phyloP scores from a whole-genome alignment of 2,329 filamentous ascomycete genomes.

The Xylariaceae sp. region DNA sequence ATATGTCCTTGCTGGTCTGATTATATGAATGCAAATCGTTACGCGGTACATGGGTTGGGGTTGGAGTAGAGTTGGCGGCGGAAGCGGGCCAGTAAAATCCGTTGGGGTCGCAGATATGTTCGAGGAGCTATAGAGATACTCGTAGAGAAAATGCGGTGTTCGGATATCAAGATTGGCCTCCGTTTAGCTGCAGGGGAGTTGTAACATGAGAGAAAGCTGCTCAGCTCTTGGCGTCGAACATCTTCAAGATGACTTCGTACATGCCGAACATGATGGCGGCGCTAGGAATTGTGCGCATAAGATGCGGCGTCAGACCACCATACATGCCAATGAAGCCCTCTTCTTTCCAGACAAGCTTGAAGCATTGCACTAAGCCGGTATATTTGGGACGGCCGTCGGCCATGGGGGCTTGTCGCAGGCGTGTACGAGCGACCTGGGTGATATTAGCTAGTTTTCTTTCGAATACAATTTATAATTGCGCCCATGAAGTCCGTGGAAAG shows the following conservation, averaged over 20 bases:
- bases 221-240: slow-evolving; percentile 28
- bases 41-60: too few relatives aligned
- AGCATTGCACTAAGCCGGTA: slow-evolving; percentile 82
- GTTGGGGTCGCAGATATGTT: too few relatives aligned
- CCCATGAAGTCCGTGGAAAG: slow-evolving; percentile 1
- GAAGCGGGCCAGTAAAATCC: too few relatives aligned
- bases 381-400: slow-evolving; percentile 73
- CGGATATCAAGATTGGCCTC: too few relatives aligned
- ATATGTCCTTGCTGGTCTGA: too few relatives aligned
- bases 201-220: neutral
- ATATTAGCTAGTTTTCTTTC: slow-evolving; percentile 1
- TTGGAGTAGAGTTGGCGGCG: too few relatives aligned
- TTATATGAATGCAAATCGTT: too few relatives aligned
- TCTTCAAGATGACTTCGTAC: slow-evolving; percentile 56
- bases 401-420: slow-evolving; percentile 79
- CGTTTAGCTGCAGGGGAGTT: too few relatives aligned
- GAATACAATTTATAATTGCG: neutral
- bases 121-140: too few relatives aligned
- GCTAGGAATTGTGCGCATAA: slow-evolving; percentile 85
- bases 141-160: too few relatives aligned
- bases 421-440: slow-evolving; percentile 68
- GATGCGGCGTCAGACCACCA: slow-evolving; percentile 85
- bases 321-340: slow-evolving; percentile 85
- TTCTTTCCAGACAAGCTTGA: slow-evolving; percentile 80
- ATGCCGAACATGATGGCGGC: slow-evolving; percentile 97